These are phyloP conservation scores for Sugiyamaella americana DNA, from an alignment of 805 yeast genomes.

Conservation along the genomic window DNA sequence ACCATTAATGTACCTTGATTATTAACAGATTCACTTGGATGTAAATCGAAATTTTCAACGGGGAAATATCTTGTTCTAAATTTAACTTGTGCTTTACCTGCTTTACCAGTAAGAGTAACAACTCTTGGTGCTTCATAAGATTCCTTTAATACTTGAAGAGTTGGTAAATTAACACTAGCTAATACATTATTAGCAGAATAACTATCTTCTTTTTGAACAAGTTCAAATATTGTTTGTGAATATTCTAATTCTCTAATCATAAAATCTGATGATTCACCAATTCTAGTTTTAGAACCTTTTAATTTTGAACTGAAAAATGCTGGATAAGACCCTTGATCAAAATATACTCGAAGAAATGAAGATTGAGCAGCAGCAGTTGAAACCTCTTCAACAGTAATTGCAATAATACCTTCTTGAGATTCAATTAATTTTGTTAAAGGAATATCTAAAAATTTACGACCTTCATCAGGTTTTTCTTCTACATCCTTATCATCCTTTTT, in stretches of 20 bases:
- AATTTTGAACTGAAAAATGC: slow-evolving; percentile 53
- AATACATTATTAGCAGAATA: slow-evolving; percentile 50
- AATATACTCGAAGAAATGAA: slow-evolving; percentile 64
- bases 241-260: slow-evolving; percentile 69
- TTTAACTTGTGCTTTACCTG: slow-evolving; percentile 41
- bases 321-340: slow-evolving; percentile 68
- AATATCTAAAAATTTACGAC: slow-evolving; percentile 39
- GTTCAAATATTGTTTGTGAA: slow-evolving; percentile 59
- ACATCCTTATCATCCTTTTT: slow-evolving; percentile 37
- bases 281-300: slow-evolving; percentile 28
- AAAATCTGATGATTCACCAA: slow-evolving; percentile 63
- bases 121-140: slow-evolving; percentile 58
- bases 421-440: slow-evolving; percentile 39
- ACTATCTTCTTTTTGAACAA: slow-evolving; percentile 44
- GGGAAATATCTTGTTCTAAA: slow-evolving; percentile 78
- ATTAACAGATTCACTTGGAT: slow-evolving; percentile 66
- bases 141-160: slow-evolving; percentile 55
- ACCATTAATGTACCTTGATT: slow-evolving; percentile 68
- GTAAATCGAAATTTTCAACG: slow-evolving; percentile 48
- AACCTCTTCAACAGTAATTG: slow-evolving; percentile 58
- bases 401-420: slow-evolving; percentile 70
- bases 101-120: slow-evolving; percentile 49
- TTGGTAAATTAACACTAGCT: slow-evolving; percentile 61
- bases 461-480: slow-evolving; percentile 33
- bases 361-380: slow-evolving; percentile 36